Evolutionary conservation across 2,329 filamentous ascomycete genomes (phyloP).

Genomic region (Diaporthe sp.): DNA sequence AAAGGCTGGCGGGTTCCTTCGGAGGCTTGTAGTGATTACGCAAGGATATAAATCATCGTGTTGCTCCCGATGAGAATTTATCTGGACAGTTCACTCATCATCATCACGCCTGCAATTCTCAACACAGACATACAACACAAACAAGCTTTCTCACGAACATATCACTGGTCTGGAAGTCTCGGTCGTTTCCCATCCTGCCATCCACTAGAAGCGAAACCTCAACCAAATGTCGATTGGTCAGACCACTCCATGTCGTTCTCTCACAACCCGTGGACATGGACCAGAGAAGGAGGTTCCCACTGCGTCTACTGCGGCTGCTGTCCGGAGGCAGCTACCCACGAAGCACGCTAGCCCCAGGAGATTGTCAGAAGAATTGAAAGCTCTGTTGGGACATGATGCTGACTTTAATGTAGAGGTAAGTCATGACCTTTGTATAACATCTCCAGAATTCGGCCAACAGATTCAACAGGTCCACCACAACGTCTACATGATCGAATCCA

Average conservation of each 20-base stretch:
- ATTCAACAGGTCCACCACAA: constrained; percentile 4
- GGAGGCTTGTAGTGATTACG: background rate
- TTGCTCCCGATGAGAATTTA: background rate
- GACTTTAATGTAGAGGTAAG: constrained; percentile 6
- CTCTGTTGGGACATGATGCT: background rate
- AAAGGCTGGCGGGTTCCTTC: background rate
- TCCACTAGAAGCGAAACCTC: too few species aligned
- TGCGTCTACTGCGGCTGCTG: background rate
- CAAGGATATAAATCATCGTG: background rate
- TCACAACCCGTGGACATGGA: background rate
- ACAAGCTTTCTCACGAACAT: too few species aligned
- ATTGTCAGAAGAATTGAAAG: background rate
- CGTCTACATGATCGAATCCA: background rate
- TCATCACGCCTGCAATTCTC: too few species aligned
- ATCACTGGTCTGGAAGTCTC: too few species aligned
- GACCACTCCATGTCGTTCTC: background rate
- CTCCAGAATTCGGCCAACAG: constrained; percentile 38
- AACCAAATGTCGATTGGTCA: background rate
- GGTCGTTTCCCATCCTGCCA: too few species aligned
- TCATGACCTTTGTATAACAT: background rate
- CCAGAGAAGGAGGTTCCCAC: too few species aligned
- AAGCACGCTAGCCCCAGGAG: background rate
- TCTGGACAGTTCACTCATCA: too few species aligned
- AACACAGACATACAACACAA: too few species aligned
- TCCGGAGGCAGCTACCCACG: constrained; percentile 8